Evolutionary conservation across 805 yeast species (phyloP).

Genomic region (Metschnikowia proteae): DNA sequence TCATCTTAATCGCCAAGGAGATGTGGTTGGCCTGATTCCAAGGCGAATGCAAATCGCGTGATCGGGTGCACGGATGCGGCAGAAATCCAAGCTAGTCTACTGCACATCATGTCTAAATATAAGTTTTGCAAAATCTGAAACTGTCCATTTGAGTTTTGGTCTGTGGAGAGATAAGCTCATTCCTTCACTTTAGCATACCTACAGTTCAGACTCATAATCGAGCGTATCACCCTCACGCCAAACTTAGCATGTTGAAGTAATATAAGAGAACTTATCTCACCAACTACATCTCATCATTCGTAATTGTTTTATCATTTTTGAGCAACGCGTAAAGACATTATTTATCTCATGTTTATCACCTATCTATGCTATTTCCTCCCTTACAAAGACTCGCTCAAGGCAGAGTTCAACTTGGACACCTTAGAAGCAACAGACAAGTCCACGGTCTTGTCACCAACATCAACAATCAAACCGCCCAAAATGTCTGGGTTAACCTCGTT

Average conservation of each 20-base stretch:
- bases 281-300: neutral
- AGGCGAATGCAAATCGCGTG: neutral
- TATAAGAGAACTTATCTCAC: too few relatives aligned
- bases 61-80: neutral
- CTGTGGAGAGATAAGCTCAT: too few relatives aligned
- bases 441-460: slow-evolving; percentile 94
- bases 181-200: too few relatives aligned
- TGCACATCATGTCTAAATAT: neutral
- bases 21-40: neutral
- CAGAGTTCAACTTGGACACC: slow-evolving; percentile 84
- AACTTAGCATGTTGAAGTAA: neutral
- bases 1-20: neutral
- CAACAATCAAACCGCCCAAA: slow-evolving; percentile 93
- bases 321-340: neutral
- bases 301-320: neutral
- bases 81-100: neutral
- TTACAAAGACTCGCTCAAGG: slow-evolving; percentile 82
- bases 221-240: neutral
- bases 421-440: slow-evolving; percentile 85
- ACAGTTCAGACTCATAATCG: too few relatives aligned
- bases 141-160: too few relatives aligned
- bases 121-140: neutral
- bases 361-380: slow-evolving; percentile 8
- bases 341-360: neutral
- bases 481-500: slow-evolving; percentile 86